phyloP scores from a whole-genome alignment of 23 red algal species.

The Cyanidiococcus yangmingshanensis region DNA sequence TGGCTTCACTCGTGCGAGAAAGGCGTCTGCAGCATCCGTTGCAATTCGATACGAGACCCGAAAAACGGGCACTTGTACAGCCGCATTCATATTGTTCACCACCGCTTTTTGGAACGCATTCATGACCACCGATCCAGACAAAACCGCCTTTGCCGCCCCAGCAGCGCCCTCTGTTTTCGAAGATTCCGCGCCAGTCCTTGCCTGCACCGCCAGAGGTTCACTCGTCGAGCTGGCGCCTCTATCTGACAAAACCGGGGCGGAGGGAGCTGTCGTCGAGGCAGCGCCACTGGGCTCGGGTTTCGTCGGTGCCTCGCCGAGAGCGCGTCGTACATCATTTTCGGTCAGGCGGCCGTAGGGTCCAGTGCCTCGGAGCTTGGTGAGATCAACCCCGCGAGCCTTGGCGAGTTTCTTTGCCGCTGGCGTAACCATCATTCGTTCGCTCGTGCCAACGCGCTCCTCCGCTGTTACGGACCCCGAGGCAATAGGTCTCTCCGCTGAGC shows the following conservation, averaged over 20 bases:
- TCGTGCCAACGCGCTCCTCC: background rate
- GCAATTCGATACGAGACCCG: conserved; percentile 76
- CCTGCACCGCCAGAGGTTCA: background rate
- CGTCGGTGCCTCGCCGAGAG: conserved; percentile 55
- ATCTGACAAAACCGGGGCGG: background rate
- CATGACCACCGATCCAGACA: conserved; percentile 79
- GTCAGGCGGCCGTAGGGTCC: conserved; percentile 67
- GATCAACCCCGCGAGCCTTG: conserved; percentile 52
- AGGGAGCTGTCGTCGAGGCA: background rate
- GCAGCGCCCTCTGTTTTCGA: conserved; percentile 17
- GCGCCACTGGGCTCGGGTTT: background rate
- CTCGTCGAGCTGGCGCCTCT: background rate
- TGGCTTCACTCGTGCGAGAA: conserved; percentile 73
- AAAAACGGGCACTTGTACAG: conserved; percentile 70
- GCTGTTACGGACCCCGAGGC: background rate
- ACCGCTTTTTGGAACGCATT: conserved; percentile 90
- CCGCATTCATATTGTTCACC: conserved; percentile 87
- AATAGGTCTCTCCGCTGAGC: background rate
- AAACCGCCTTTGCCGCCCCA: conserved; percentile 26
- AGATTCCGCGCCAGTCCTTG: background rate
- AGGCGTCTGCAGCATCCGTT: conserved; percentile 71
- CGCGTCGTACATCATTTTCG: conserved; percentile 60
- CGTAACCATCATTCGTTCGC: conserved; percentile 29
- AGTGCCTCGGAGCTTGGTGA: conserved; percentile 48
- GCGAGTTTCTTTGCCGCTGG: conserved; percentile 71